Evolutionary conservation across 257 asterid species (phyloP), one percentile per base, ranked within the genome.

Genomic region (Petunia axillaris): DNA sequence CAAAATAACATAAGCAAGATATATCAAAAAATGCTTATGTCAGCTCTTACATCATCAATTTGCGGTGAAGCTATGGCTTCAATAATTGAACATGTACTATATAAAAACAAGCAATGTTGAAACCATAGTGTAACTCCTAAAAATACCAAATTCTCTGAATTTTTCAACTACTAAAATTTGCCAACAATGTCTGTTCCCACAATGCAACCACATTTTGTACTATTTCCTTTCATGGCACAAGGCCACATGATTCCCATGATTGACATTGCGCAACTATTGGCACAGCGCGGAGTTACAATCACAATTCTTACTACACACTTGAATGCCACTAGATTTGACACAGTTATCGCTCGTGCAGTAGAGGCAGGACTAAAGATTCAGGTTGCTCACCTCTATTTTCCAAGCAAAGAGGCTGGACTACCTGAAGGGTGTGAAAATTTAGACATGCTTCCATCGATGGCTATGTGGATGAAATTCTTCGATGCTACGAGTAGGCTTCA

Each of bases 371-470:
- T 25, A 25, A 25, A 25, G 25, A 25, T 25, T 25, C 25, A 25
- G 25, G 25, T 25, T 36, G 39, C 68, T 77, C 62, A 79, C 85
- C 1, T 13, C 41, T 40, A 58, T 79, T 38, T 71, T 58, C 75
- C 57, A 55, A 4, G 3, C 50, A 4, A 14, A 2, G 66, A 67
- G 11, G 57, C 78, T 1, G 85, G 82, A 9, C 9, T 82, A 50
- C 85, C 85, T 0, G 79, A 78, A 48, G 85, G 85, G 1, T 82
- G 67, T 5, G 85, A 82, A 55, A 59, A 68, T 70, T 53, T 82
- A 6, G 85, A 82, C 44, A 37, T 79, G 57, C 82, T 82, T 5
- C 75, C 85, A 13, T 82, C 85, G 0, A 53, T 68, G 36, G 57
- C 77, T 11, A 15, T 78, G 74, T 64, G 68, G 8, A 10, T 36